Evolutionary conservation across 345 rosid genomes (phyloP).

Genomic region (Zanthoxylum bungeanum): DNA sequence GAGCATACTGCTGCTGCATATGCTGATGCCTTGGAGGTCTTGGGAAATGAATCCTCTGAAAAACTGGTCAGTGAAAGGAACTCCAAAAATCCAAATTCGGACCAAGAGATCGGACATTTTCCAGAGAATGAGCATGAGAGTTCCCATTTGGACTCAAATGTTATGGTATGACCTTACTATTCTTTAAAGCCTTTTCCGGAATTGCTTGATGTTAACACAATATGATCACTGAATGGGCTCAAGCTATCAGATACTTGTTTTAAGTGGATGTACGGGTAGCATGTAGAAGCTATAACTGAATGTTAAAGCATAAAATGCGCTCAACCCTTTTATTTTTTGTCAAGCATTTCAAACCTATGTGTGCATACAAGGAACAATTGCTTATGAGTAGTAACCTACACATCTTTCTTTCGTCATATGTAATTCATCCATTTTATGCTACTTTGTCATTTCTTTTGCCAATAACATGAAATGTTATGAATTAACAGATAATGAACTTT

Average conservation of each 20-base stretch:
- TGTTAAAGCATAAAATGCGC: neutral
- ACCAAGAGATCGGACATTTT: conserved; percentile 39
- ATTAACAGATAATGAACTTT: conserved; percentile 1
- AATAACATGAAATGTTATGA: neutral
- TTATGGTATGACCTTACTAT: conserved; percentile 26
- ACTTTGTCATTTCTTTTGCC: too few relatives aligned
- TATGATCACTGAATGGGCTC: neutral
- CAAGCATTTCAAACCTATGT: too few relatives aligned
- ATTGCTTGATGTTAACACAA: too few relatives aligned
- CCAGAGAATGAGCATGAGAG: conserved; percentile 33
- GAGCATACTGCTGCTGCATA: conserved; percentile 83
- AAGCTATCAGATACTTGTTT: neutral
- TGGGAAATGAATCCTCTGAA: conserved; percentile 76
- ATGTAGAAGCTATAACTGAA: too few relatives aligned
- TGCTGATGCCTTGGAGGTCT: conserved; percentile 89
- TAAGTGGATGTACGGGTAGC: too few relatives aligned
- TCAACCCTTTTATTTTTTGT: too few relatives aligned
- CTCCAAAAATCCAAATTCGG: conserved; percentile 27
- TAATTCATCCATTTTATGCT: too few relatives aligned
- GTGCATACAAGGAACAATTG: too few relatives aligned
- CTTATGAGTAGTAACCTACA: too few relatives aligned
- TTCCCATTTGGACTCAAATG: conserved; percentile 47
- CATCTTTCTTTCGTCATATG: too few relatives aligned
- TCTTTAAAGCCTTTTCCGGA: too few relatives aligned
- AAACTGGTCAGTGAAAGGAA: conserved; percentile 42